Evolutionary conservation across 1,284 basidiomycete species (phyloP).

Genomic region (Taiwanofungus camphoratus): DNA sequence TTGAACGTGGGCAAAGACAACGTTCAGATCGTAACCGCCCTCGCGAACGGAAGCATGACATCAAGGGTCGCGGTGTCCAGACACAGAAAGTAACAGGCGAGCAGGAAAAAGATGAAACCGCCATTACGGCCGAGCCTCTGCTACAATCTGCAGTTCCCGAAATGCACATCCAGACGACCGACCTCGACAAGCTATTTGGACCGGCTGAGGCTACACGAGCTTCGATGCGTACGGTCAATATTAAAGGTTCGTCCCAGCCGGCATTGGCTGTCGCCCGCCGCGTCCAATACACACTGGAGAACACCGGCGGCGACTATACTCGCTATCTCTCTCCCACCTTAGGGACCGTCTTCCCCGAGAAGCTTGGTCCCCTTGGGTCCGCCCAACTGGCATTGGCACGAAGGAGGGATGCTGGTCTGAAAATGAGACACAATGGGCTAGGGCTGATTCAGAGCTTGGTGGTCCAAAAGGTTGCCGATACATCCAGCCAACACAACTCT

Average conservation of each 20-base stretch:
- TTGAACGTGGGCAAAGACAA: background rate
- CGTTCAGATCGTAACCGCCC: background rate
- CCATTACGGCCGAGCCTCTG: too few relatives aligned
- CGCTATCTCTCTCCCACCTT: conserved; percentile 30
- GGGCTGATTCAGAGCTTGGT: conserved; percentile 17
- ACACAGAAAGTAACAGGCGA: too few relatives aligned
- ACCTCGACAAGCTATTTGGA: conserved; percentile 19
- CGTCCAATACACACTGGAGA: conserved; percentile 30
- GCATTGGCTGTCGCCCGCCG: background rate
- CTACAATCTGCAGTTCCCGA: too few relatives aligned
- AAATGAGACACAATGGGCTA: conserved; percentile 17
- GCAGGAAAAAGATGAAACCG: too few relatives aligned
- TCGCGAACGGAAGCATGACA: background rate
- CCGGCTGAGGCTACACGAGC: background rate
- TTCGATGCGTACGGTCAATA: background rate
- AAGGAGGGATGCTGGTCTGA: conserved; percentile 35
- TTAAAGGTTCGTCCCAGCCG: background rate
- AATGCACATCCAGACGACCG: conserved; percentile 14
- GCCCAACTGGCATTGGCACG: conserved; percentile 39
- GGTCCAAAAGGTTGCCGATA: conserved; percentile 3
- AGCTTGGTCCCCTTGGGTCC: conserved; percentile 35
- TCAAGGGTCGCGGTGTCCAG: too few relatives aligned
- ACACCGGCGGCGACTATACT: conserved; percentile 45
- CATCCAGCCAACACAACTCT: too few relatives aligned
- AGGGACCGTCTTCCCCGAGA: conserved; percentile 13